These are phyloP conservation scores for Sphagnum magellanicum DNA, from an alignment of 228 moss, liverwort and hornwort species.

Conservation along the genomic window DNA sequence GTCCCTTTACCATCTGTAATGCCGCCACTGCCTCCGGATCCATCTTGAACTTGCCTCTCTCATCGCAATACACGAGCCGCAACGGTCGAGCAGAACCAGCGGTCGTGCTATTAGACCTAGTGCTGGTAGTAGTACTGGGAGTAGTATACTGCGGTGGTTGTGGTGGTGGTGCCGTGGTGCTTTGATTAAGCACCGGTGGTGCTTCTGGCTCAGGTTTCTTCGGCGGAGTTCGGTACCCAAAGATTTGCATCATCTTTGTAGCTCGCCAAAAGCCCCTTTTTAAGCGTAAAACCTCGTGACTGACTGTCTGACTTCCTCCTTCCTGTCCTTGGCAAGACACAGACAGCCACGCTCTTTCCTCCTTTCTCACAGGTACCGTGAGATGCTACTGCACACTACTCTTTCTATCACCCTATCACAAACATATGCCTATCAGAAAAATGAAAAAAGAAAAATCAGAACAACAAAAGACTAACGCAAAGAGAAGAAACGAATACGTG, in stretches of 20 bases:
- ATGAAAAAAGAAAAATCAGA: not conserved
- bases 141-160: not conserved
- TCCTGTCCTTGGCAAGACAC: not conserved
- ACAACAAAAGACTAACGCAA: not conserved
- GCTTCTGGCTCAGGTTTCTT: conserved; percentile 20
- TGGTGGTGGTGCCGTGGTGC: conserved; percentile 16
- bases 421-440: not conserved
- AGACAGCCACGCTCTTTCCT: not conserved
- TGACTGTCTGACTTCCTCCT: not conserved
- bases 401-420: no score
- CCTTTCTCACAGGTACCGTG: no score
- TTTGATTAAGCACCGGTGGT: conserved; percentile 28
- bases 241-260: conserved; percentile 73
- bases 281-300: not conserved
- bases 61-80: conserved; percentile 85
- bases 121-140: no score
- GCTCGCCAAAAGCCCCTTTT: not conserved
- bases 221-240: conserved; percentile 48
- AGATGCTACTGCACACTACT: no score
- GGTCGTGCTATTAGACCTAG: not conserved
- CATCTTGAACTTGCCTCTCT: conserved; percentile 93
- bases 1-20: conserved; percentile 91
- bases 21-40: conserved; percentile 92
- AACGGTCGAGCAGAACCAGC: conserved; percentile 71
- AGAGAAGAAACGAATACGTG: not conserved